Percentiles rank a stretch among this genome's conserved stretches.
Evolutionary conservation across 2,329 filamentous ascomycete species (phyloP).

Genomic region (Colletotrichum magnum): DNA sequence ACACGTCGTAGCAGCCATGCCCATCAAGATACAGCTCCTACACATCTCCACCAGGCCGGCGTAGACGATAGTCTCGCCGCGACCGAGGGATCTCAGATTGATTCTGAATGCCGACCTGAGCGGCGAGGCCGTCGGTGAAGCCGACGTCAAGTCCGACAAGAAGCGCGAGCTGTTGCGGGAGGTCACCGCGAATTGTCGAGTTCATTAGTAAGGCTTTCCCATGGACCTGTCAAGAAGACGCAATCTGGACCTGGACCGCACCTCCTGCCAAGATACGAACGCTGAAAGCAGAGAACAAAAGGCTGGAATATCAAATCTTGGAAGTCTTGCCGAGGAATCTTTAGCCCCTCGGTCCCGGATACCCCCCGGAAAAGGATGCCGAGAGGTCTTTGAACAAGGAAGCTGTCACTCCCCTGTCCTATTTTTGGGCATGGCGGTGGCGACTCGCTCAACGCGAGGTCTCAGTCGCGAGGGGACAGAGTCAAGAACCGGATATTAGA

Average conservation of each 20-base stretch:
- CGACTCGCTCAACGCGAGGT: not conserved
- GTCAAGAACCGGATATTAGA: not conserved
- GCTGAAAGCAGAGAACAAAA: too few species aligned
- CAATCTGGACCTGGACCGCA: too few species aligned
- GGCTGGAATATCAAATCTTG: too few species aligned
- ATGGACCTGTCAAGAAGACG: too few species aligned
- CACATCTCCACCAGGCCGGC: slow-evolving; percentile 80
- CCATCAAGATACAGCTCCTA: slow-evolving; percentile 70
- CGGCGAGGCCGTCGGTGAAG: slow-evolving; percentile 80
- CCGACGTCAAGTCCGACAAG: slow-evolving; percentile 62
- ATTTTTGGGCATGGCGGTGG: not conserved
- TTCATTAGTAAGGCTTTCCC: not conserved
- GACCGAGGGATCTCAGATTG: slow-evolving; percentile 73
- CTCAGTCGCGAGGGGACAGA: not conserved
- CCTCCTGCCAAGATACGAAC: too few species aligned
- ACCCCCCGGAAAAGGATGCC: not conserved
- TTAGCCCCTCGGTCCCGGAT: too few species aligned
- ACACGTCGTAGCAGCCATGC: too few species aligned
- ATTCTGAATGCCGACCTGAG: slow-evolving; percentile 80
- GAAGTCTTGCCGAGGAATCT: too few species aligned
- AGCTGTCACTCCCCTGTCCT: not conserved
- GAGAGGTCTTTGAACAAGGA: not conserved
- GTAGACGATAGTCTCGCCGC: slow-evolving; percentile 74
- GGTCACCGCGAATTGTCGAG: not conserved
- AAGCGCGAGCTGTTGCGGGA: slow-evolving; percentile 55